A percentile compares a stretch with the other conserved stretches of the same genome.
Evolutionary conservation across 768 basidiomycete species (phyloP).

Genomic region (Mycena sanguinolenta): DNA sequence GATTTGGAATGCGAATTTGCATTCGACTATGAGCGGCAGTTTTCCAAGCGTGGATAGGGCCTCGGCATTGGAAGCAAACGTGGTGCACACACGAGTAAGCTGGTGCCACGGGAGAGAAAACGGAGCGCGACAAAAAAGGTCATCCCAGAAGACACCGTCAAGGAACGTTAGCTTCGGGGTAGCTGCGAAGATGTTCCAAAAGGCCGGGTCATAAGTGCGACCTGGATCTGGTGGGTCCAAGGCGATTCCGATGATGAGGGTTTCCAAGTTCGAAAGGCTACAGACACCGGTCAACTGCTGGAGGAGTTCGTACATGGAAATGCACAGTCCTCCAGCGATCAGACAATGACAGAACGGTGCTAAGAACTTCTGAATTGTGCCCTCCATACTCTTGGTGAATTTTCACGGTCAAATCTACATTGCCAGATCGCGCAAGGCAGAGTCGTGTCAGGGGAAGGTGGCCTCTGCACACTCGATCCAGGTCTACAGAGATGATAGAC

Average conservation of each 20-base stretch:
- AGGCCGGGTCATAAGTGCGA: neutral
- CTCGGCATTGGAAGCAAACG: slow-evolving; percentile 9
- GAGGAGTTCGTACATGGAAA: neutral
- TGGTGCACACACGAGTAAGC: slow-evolving; percentile 18
- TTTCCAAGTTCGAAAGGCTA: neutral
- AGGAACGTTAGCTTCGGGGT: neutral
- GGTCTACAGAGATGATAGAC: slow-evolving; percentile 16
- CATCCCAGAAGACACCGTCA: neutral
- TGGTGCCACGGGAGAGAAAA: slow-evolving; percentile 22
- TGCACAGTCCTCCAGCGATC: slow-evolving; percentile 2
- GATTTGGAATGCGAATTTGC: neutral
- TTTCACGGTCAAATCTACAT: slow-evolving; percentile 5
- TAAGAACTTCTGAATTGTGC: neutral
- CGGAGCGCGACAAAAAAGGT: neutral
- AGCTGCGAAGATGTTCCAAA: slow-evolving; percentile 1
- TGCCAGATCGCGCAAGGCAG: neutral
- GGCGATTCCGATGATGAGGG: neutral
- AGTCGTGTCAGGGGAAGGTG: slow-evolving; percentile 2
- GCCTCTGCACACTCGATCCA: slow-evolving; percentile 5
- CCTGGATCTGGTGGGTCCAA: neutral
- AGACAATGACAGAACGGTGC: neutral
- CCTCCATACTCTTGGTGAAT: neutral
- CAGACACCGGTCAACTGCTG: neutral
- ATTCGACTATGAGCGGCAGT: slow-evolving; percentile 12
- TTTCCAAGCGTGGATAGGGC: neutral